Evolutionary conservation across 306 rosid genomes (phyloP), one percentile per base, ranked within the genome.

Genomic region (Pterocarpus santalinus): DNA sequence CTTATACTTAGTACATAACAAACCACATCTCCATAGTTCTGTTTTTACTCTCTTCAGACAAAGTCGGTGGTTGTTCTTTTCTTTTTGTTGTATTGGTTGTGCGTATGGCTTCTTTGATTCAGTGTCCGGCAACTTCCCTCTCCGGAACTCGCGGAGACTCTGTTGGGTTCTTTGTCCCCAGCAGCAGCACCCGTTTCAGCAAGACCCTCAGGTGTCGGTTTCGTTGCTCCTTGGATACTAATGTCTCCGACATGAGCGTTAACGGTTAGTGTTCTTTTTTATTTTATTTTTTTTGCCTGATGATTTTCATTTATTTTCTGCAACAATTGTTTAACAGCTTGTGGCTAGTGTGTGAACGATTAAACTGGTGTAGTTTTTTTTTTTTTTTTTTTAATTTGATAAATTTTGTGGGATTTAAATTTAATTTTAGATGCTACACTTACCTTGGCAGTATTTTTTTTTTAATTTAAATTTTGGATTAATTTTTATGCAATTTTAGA

Each of bases 211-310:
- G 65, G 75, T 55, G 22, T 46, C 84, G 84, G 9, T 80, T 93
- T 87, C 87, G 93, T 30, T 90, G 91, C 52, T 95, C 99, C 75
- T 87, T 95, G 79, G 99, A 95, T 10, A 16, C 89, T 17, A 87
- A 88, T 87, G 93, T 95, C 81, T 93, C 99, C 52, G 97, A 93
- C 75, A 95, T 95, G 99, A 90, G 93, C 79, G 74, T 81, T 13
- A 95, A 93, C 30, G 99, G 98, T 95, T 84, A 64, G 80, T 73
- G 38, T 33, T 10, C 72, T 14, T 56, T 7, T 35, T 28, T 65
- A 41, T 6, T 35, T 22, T 63, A 3, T 64, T 32, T 10, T 76
- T 7, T 56, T 10, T 28, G 6, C 46, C n/a, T 44, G 10, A 12
- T 52, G 34, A 33, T 15, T 71, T 70, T 70, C 75, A 49, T n/a